phyloP scores from a whole-genome alignment of 805 yeast species.

The Saccharomycopsis sp. region DNA sequence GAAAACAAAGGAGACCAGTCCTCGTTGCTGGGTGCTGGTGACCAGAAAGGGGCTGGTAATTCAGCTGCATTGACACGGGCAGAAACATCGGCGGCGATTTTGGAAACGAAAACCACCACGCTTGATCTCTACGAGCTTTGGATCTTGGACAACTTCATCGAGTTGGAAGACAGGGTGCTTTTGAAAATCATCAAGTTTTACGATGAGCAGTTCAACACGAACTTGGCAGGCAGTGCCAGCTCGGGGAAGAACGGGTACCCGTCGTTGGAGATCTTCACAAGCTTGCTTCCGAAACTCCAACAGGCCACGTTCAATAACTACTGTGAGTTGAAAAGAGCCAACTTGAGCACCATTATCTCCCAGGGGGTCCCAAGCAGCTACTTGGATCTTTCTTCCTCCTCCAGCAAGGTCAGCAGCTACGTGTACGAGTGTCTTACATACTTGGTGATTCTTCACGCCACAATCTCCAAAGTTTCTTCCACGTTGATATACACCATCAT shows the following conservation, averaged over 20 bases:
- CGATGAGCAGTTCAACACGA: slow-evolving; percentile 41
- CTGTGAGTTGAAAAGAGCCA: slow-evolving; percentile 38
- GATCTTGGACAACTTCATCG: slow-evolving; percentile 27
- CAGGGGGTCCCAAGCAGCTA: slow-evolving; percentile 28
- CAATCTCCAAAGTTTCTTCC: slow-evolving; percentile 40
- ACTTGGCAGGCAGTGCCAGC: slow-evolving; percentile 27
- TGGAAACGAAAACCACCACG: slow-evolving; percentile 13
- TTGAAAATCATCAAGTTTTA: slow-evolving; percentile 42
- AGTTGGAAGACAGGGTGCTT: slow-evolving; percentile 34
- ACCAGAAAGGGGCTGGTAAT: slow-evolving; percentile 5
- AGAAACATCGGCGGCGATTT: not conserved
- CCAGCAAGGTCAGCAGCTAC: slow-evolving; percentile 37
- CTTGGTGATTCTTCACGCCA: slow-evolving; percentile 43
- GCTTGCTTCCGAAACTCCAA: slow-evolving; percentile 37
- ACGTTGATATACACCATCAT: slow-evolving; percentile 37
- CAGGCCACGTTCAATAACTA: slow-evolving; percentile 45
- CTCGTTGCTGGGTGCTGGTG: too few species aligned
- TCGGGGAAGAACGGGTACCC: too few species aligned
- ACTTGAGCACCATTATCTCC: slow-evolving; percentile 32
- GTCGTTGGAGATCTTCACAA: slow-evolving; percentile 37
- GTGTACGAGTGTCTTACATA: slow-evolving; percentile 41
- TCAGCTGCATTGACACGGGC: not conserved
- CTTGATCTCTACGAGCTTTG: slow-evolving; percentile 19
- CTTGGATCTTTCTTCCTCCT: slow-evolving; percentile 34
- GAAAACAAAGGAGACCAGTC: slow-evolving; percentile 14